Evolutionary conservation across 73 alveolate genomes (phyloP).

Genomic region (Durusdinium trenchii): DNA sequence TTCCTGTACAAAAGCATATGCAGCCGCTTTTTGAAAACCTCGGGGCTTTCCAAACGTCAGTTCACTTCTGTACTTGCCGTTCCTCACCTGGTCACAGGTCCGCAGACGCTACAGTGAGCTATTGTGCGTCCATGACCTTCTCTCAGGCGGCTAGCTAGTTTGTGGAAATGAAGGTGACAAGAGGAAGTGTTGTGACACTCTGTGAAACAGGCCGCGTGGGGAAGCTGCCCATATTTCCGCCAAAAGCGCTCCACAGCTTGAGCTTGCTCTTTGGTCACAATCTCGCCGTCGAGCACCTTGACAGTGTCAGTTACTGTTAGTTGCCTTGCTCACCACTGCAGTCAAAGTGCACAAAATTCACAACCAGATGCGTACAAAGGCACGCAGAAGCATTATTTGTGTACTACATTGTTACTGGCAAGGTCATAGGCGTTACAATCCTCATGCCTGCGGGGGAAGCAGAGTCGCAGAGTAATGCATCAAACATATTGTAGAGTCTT

Average conservation of each 20-base stretch:
- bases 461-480: too few relatives aligned
- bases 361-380: too few relatives aligned
- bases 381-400: too few relatives aligned
- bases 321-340: not conserved
- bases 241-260: slow-evolving; percentile 66
- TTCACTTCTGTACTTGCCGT: not conserved
- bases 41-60: not conserved
- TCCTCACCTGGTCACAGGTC: slow-evolving; percentile 26
- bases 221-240: slow-evolving; percentile 61
- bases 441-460: not conserved
- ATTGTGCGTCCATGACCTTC: slow-evolving; percentile 16
- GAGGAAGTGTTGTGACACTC: not conserved
- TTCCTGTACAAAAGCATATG: not conserved
- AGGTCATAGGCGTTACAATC: not conserved
- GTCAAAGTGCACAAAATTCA: not conserved
- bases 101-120: slow-evolving; percentile 82
- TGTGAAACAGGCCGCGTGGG: not conserved
- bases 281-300: slow-evolving; percentile 37
- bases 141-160: slow-evolving; percentile 25
- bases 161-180: not conserved
- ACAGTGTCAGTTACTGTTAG: not conserved
- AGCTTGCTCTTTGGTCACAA: slow-evolving; percentile 53
- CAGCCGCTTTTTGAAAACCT: not conserved
- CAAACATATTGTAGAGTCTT: too few relatives aligned
- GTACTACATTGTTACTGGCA: not conserved